A percentile compares a stretch with the other conserved stretches of the same genome.
Conservation (phyloP, 306 rosid species). For the Cucurbita ficifolia region DNA sequence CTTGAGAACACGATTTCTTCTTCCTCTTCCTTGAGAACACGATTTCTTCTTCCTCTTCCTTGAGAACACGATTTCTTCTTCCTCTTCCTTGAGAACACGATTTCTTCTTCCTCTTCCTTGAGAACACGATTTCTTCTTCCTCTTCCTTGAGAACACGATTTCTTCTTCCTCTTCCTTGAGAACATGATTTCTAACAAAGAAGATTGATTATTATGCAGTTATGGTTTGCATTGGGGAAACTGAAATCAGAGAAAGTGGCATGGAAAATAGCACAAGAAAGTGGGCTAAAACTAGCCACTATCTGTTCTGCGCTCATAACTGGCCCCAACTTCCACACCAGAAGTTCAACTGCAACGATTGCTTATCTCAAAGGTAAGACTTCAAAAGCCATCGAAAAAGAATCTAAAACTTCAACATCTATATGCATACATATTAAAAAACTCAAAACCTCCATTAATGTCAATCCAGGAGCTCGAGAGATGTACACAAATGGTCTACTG, state of each 20-base stretch:
- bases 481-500: constrained; percentile 48
- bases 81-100: too few relatives aligned
- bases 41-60: too few relatives aligned
- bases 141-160: too few relatives aligned
- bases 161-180: too few relatives aligned
- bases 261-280: constrained; percentile 63
- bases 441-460: neutral
- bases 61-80: too few relatives aligned
- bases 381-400: neutral
- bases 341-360: constrained; percentile 65
- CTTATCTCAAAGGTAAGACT: constrained; percentile 74
- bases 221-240: constrained; percentile 78
- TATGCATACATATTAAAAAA: neutral
- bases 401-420: neutral
- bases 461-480: constrained; percentile 56
- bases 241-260: constrained; percentile 66
- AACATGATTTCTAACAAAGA: neutral
- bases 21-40: too few relatives aligned
- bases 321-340: constrained; percentile 44
- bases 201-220: constrained; percentile 29
- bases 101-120: too few relatives aligned
- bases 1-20: too few relatives aligned
- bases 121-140: too few relatives aligned
- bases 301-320: constrained; percentile 64
- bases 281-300: constrained; percentile 52